These are phyloP conservation scores for Kwoniella newhampshirensis DNA, from an alignment of 768 basidiomycete genomes.

Conservation along the genomic window DNA sequence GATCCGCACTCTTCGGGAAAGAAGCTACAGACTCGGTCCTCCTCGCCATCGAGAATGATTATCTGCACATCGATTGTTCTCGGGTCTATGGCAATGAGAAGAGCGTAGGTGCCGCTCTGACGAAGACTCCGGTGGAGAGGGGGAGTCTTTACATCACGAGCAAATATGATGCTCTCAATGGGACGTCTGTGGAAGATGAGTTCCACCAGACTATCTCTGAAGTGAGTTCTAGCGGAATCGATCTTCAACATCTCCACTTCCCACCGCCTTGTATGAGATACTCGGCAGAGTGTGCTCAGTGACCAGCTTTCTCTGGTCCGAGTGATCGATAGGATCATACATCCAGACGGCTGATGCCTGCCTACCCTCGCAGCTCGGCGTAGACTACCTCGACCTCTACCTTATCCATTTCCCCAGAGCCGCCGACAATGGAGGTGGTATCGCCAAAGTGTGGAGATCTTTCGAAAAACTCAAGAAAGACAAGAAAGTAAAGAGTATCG, in stretches of 20 bases:
- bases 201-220: constrained; percentile 7
- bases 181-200: neutral
- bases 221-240: neutral
- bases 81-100: constrained; percentile 46
- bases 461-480: constrained; percentile 5
- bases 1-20: constrained; percentile 7
- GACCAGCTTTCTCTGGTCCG: too few relatives aligned
- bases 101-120: constrained; percentile 35
- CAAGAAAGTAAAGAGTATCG: constrained; percentile 1
- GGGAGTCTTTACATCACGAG: constrained; percentile 60
- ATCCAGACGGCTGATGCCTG: neutral
- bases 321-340: too few relatives aligned
- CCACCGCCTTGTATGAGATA: too few relatives aligned
- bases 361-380: constrained; percentile 4
- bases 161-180: constrained; percentile 16
- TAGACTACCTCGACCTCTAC: constrained; percentile 11
- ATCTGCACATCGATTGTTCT: constrained; percentile 38
- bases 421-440: neutral
- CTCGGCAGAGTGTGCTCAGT: too few relatives aligned
- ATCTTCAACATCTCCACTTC: too few relatives aligned
- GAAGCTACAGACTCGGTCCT: constrained; percentile 4
- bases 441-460: constrained; percentile 1
- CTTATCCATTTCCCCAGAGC: constrained; percentile 4
- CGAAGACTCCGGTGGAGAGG: constrained; percentile 25
- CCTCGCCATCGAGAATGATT: constrained; percentile 33